Evolutionary conservation across 2,329 filamentous ascomycete genomes (phyloP).

Genomic region (Diplodia seriata): DNA sequence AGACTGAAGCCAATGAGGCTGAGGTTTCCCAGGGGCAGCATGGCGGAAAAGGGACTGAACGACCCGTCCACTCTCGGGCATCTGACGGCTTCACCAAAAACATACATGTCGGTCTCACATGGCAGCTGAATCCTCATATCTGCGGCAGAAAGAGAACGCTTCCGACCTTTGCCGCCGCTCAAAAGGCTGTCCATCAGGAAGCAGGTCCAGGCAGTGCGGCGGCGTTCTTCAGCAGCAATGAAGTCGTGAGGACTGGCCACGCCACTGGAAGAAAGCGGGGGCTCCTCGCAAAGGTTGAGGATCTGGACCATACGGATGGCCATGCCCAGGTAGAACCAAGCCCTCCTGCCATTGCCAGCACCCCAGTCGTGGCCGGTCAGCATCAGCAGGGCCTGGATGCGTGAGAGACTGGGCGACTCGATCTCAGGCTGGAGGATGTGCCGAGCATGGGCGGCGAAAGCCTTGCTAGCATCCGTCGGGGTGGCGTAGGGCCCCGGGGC

Average conservation of each 20-base stretch:
- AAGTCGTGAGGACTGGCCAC: slow-evolving; percentile 49
- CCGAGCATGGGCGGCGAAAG: slow-evolving; percentile 50
- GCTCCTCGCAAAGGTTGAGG: slow-evolving; percentile 50
- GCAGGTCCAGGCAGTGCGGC: slow-evolving; percentile 52
- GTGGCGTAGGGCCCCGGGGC: slow-evolving; percentile 46
- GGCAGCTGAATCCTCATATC: slow-evolving; percentile 51
- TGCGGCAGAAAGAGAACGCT: slow-evolving; percentile 43
- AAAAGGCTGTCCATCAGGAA: slow-evolving; percentile 53
- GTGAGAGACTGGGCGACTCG: slow-evolving; percentile 49
- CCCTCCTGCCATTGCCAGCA: slow-evolving; percentile 52
- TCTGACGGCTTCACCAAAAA: slow-evolving; percentile 49
- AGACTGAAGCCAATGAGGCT: slow-evolving; percentile 50
- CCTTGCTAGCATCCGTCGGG: slow-evolving; percentile 51
- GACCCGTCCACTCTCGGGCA: slow-evolving; percentile 45
- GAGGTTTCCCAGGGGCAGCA: slow-evolving; percentile 43
- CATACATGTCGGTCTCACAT: slow-evolving; percentile 49
- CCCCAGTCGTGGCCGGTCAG: slow-evolving; percentile 56
- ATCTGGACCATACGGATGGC: slow-evolving; percentile 51
- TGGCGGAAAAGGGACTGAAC: slow-evolving; percentile 42
- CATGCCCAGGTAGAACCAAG: slow-evolving; percentile 53
- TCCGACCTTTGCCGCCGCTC: slow-evolving; percentile 51
- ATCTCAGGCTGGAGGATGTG: slow-evolving; percentile 51
- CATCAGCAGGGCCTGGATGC: slow-evolving; percentile 52
- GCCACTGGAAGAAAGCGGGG: slow-evolving; percentile 42
- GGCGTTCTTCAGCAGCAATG: slow-evolving; percentile 50